Percentiles rank a stretch among this genome's conserved stretches.
Evolutionary conservation across 1,284 basidiomycete genomes (phyloP).

Genomic region (Cerioporus squamosus): DNA sequence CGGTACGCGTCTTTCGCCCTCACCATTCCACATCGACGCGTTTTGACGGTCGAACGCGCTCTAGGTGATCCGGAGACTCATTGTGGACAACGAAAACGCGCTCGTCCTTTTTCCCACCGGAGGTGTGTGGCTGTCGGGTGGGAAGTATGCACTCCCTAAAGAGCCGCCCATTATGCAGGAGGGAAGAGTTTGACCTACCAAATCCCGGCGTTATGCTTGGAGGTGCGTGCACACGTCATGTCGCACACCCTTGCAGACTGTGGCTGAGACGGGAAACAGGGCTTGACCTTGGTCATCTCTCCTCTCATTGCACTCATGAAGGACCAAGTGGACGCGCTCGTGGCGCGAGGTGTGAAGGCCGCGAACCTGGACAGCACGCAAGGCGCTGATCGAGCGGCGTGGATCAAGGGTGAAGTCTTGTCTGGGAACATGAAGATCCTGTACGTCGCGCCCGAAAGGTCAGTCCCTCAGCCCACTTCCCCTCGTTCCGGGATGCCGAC

Average conservation of each 20-base stretch:
- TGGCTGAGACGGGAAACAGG: conserved; percentile 38
- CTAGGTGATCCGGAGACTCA: conserved; percentile 40
- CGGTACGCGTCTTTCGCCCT: conserved; percentile 27
- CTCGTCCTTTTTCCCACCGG: conserved; percentile 45
- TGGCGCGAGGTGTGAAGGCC: conserved; percentile 66
- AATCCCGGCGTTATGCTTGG: conserved; percentile 64
- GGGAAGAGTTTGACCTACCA: conserved; percentile 60
- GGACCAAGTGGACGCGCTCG: conserved; percentile 89
- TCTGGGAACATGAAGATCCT: conserved; percentile 61
- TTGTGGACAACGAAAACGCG: conserved; percentile 45
- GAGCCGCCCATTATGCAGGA: conserved; percentile 22
- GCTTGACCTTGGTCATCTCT: conserved; percentile 73
- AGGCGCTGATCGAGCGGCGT: conserved; percentile 67
- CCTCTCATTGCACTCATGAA: conserved; percentile 89
- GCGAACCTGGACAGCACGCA: conserved; percentile 66
- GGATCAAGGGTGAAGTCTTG: conserved; percentile 43
- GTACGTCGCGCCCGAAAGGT: conserved; percentile 95
- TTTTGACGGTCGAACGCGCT: not conserved
- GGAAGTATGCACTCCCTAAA: not conserved
- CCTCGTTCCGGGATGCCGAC: not conserved
- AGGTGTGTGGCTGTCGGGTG: conserved; percentile 25
- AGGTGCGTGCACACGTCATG: conserved; percentile 22
- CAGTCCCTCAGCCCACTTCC: conserved; percentile 3
- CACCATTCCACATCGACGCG: not conserved
- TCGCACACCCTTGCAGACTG: not conserved